Conservation (phyloP, 1,284 basidiomycete genomes). For the Coriolopsis trogii region DNA sequence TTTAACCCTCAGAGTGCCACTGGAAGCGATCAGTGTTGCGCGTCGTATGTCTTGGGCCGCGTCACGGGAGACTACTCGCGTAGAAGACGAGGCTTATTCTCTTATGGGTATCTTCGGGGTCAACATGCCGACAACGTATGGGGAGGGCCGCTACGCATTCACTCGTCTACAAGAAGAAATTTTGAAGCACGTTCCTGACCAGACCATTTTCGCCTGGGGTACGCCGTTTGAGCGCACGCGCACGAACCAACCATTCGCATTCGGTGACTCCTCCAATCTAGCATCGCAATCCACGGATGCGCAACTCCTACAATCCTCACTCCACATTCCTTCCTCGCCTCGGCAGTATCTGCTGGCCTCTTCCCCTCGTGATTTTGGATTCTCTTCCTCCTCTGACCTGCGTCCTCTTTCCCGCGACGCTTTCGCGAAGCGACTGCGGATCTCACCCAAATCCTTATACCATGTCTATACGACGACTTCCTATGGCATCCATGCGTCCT, state of each 20-base stretch:
- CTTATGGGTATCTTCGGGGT: background rate
- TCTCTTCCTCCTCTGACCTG: conserved; percentile 5
- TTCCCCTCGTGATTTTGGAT: conserved; percentile 10
- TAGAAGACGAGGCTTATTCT: background rate
- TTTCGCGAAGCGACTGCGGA: background rate
- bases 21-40: background rate
- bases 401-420: background rate
- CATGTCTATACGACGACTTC: conserved; percentile 10
- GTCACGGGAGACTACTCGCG: background rate
- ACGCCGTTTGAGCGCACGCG: too few relatives aligned
- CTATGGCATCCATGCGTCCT: conserved; percentile 12
- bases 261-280: too few relatives aligned
- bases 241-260: too few relatives aligned
- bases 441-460: background rate
- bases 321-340: too few relatives aligned
- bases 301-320: too few relatives aligned
- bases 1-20: background rate
- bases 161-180: background rate
- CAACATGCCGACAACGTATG: background rate
- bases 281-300: too few relatives aligned
- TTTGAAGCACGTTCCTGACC: too few relatives aligned
- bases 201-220: too few relatives aligned
- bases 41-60: background rate
- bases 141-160: background rate
- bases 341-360: too few relatives aligned